phyloP scores from a whole-genome alignment of 2,329 filamentous ascomycete species.

The Allantophomopsis lycopodina region DNA sequence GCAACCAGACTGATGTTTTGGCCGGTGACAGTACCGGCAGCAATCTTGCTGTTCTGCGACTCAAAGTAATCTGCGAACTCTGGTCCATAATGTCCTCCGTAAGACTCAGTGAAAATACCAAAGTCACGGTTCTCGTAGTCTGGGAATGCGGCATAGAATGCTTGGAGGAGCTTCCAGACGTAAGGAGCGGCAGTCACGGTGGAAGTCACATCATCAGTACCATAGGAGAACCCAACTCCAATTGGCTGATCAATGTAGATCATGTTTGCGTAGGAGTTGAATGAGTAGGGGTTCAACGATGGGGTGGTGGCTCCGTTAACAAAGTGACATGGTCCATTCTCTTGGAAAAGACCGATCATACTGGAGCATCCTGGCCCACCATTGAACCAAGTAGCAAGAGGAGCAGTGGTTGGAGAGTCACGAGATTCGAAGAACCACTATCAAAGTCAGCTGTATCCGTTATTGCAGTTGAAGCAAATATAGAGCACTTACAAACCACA shows the following conservation, averaged over 20 bases:
- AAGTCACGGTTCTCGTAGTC: slow-evolving; percentile 45
- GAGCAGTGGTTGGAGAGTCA: slow-evolving; percentile 29
- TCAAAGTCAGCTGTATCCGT: too few species aligned
- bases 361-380: slow-evolving; percentile 34
- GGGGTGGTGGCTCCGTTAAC: slow-evolving; percentile 24
- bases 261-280: slow-evolving; percentile 25
- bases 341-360: slow-evolving; percentile 45
- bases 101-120: slow-evolving; percentile 35
- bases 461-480: slow-evolving; percentile 7
- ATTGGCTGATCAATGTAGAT: slow-evolving; percentile 25
- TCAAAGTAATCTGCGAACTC: slow-evolving; percentile 40
- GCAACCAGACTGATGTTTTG: slow-evolving; percentile 19
- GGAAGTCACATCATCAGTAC: slow-evolving; percentile 25
- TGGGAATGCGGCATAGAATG: slow-evolving; percentile 50
- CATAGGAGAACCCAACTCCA: slow-evolving; percentile 27
- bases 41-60: slow-evolving; percentile 39
- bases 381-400: slow-evolving; percentile 29
- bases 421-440: slow-evolving; percentile 44
- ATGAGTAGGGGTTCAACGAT: slow-evolving; percentile 24
- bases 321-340: slow-evolving; percentile 27
- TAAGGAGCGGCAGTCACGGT: slow-evolving; percentile 30
- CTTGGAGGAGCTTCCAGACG: slow-evolving; percentile 43
- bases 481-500: slow-evolving; percentile 20
- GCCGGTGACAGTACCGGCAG: slow-evolving; percentile 21
- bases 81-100: slow-evolving; percentile 45